These are phyloP conservation scores for Cladosporium sp. DNA, from an alignment of 2,329 filamentous ascomycete genomes.

Conservation along the genomic window DNA sequence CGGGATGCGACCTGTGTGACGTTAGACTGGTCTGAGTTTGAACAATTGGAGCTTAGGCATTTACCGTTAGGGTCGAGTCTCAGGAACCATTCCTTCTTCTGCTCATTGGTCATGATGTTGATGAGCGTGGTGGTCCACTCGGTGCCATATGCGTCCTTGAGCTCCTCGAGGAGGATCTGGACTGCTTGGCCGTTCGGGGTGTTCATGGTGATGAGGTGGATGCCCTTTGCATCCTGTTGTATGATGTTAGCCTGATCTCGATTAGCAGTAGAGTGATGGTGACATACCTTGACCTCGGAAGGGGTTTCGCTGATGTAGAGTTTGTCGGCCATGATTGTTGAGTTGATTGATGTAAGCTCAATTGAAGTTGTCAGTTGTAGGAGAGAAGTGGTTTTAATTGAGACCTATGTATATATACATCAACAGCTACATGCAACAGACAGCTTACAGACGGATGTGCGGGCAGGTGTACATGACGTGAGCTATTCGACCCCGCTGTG, in stretches of 20 bases:
- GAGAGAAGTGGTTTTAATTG: background rate
- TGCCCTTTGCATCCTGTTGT: slow-evolving; percentile 43
- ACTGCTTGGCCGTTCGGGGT: slow-evolving; percentile 52
- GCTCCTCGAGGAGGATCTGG: slow-evolving; percentile 54
- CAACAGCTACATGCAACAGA: background rate
- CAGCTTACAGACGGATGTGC: background rate
- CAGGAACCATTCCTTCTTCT: slow-evolving; percentile 55
- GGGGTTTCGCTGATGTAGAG: slow-evolving; percentile 11
- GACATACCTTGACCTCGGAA: slow-evolving; percentile 33
- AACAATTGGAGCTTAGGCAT: background rate
- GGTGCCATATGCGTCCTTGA: slow-evolving; percentile 44
- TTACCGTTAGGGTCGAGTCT: slow-evolving; percentile 36
- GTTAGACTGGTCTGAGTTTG: slow-evolving; percentile 15
- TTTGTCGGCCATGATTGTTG: slow-evolving; percentile 8
- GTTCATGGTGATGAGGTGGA: slow-evolving; percentile 49
- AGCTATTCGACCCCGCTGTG: slow-evolving; percentile 3
- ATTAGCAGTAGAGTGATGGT: background rate
- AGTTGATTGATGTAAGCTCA: background rate
- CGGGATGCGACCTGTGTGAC: slow-evolving; percentile 40
- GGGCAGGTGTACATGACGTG: slow-evolving; percentile 9
- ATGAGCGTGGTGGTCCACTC: slow-evolving; percentile 48
- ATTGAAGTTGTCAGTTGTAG: background rate
- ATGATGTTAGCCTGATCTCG: background rate
- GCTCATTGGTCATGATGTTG: slow-evolving; percentile 50
- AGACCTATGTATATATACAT: background rate